Evolutionary conservation across 257 asterid genomes (phyloP).

Genomic region (Nicotiana otophora): DNA sequence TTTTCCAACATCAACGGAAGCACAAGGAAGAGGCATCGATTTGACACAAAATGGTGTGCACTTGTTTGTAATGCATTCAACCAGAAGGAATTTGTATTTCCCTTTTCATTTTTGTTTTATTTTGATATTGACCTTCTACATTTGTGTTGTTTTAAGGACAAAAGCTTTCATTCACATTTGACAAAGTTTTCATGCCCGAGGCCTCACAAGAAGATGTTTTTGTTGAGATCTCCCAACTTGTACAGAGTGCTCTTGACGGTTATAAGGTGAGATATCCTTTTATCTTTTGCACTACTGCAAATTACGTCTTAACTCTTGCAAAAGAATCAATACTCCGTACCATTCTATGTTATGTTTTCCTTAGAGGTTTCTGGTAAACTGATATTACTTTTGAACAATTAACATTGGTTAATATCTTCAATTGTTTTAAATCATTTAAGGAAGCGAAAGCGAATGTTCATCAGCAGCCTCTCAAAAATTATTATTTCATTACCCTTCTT

Average conservation of each 20-base stretch:
- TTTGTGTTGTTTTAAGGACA: conserved; percentile 44
- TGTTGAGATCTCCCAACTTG: conserved; percentile 93
- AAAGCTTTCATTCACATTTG: conserved; percentile 75
- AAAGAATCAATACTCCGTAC: not conserved
- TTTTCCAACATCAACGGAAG: conserved; percentile 64
- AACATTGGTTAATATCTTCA: not conserved
- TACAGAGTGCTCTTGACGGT: conserved; percentile 97
- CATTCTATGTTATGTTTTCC: not conserved
- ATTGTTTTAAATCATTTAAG: not conserved
- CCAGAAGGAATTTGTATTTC: not conserved
- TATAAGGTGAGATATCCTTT: conserved; percentile 56
- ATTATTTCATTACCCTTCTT: not conserved
- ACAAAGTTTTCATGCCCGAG: conserved; percentile 82
- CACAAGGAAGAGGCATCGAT: conserved; percentile 76
- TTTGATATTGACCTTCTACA: not conserved
- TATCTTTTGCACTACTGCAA: not conserved
- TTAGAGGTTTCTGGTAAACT: not conserved
- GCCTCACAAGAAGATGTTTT: conserved; percentile 85
- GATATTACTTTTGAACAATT: not conserved
- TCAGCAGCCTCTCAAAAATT: not conserved
- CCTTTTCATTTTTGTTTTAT: not conserved
- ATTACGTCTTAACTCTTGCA: not conserved
- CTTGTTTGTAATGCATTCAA: not conserved
- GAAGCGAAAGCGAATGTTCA: not conserved
- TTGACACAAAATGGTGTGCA: conserved; percentile 63